Base-by-base conservation (phyloP, 1,284 basidiomycete genomes). In the Pseudozyma tsukubaensis region DNA sequence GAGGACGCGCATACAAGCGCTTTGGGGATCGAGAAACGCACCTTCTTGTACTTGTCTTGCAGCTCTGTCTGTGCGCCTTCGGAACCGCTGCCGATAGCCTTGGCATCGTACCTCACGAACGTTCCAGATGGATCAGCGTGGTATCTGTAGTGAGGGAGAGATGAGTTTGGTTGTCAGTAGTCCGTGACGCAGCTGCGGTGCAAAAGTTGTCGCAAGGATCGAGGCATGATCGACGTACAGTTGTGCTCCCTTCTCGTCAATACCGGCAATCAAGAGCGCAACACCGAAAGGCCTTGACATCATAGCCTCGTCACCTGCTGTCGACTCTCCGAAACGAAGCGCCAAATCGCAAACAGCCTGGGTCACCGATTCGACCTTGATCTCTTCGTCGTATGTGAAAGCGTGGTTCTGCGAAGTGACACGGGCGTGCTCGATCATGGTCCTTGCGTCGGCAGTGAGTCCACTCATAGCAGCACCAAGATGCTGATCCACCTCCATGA, bases 91-190 rank as follows among this genome's bases (percentile, higher is more conserved):
- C 97, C 97, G 81, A 99, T 99, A 9, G 97, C 97, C 86, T 99
- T 99, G 50, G 97, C 97, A 77, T 98, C 93, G 83, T 97, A 98
- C 68, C 93, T 90, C 80, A 96, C 93, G 84, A 94, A 98, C 8
- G 96, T 99, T 16, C 97, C 97, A n/a, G 95, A 98, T 3, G 97
- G 97, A 86, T 99, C 97, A 29, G 97, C 97, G 86, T 99, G 97
- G 54, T 72, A 76, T 61, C 61, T 47, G 76, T 55, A 54, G 43
- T 35, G 53, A 36, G 67, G 37, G 49, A 42, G n/a, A n/a, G n/a
- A n/a, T n/a, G 45, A 35, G 50, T 37, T 24, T 43, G 11, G 16
- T 9, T n/a, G 16, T 43, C 43, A 21, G 43, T 21, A n/a, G n/a
- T n/a, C n/a, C n/a, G n/a, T n/a, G n/a, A n/a, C 19, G 36, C 36